Base-by-base conservation (phyloP, 2,329 filamentous ascomycete genomes). In the Drechslera avenae region DNA sequence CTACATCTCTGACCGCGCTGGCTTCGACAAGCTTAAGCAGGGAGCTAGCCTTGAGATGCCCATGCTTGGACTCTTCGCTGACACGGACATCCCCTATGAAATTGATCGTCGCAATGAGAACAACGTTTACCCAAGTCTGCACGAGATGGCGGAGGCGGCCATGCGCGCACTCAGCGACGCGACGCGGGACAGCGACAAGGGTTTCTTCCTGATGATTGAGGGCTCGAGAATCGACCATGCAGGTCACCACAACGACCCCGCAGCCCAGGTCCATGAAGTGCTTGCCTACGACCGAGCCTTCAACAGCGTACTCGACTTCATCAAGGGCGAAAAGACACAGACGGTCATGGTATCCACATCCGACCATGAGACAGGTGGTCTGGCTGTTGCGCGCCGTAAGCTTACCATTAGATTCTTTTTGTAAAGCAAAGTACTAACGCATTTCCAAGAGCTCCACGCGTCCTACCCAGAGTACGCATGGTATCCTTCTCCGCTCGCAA, bases 171-270 rank as follows among this genome's bases (percentile, higher is more conserved):
- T 99, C 18, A 88, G 88, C 56, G 85, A 86, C 52, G 94, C 92
- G 0, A 97, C 94, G 0, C 81, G 84, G 67, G 81, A 92, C 67
- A 91, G 84, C 56, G 91, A 97, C 34, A 86, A 95, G 74, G 94
- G 94, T 4, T 99, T 97, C 80, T 99, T 99, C 76, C 80, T 99
- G 63, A 96, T 99, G 93, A 95, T 99, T 54, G 94, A 99, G 75
- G 94, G 92, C 4, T 96, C 90, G 64, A 83, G 94, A 34, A 97
- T 99, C 64, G 94, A 99, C 67, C 94, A 99, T 71, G 93, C 94
- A 3, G 94, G 91, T 40, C 81, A 83, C 59, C 78, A 78, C 63
- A 83, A 82, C 57, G 81, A 83, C 57, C 79, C 81, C 3, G 79
- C 78, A 14, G 79, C 79, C 13, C 81, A 83, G 59, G 78, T 83